These are phyloP conservation scores for Akanthomyces lecanii DNA, from an alignment of 2,329 filamentous ascomycete genomes.

Conservation along the genomic window DNA sequence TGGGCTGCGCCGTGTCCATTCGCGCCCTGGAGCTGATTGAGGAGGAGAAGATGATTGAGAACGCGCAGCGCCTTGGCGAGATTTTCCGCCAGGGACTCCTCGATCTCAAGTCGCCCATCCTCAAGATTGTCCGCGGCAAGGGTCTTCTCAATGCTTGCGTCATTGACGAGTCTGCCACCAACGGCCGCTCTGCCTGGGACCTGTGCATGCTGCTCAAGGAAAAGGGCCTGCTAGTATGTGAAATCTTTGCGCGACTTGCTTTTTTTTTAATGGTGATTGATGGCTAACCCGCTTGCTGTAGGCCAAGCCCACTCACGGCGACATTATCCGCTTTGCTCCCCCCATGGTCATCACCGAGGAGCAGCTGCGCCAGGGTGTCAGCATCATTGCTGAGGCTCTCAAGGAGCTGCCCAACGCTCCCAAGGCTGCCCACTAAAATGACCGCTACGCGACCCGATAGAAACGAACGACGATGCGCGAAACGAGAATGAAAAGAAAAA, in stretches of 20 bases:
- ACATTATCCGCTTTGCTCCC: slow-evolving; percentile 97
- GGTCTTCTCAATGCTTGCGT: slow-evolving; percentile 93
- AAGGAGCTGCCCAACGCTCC: slow-evolving; percentile 67
- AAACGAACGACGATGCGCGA: not conserved
- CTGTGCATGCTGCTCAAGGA: slow-evolving; percentile 91
- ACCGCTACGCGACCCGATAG: not conserved
- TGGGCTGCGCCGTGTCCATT: slow-evolving; percentile 93
- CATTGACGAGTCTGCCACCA: slow-evolving; percentile 84
- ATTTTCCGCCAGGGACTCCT: slow-evolving; percentile 76
- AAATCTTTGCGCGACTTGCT: not conserved
- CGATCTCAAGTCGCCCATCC: slow-evolving; percentile 73
- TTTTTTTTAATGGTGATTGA: not conserved
- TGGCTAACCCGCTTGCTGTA: slow-evolving; percentile 36
- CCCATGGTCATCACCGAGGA: slow-evolving; percentile 90
- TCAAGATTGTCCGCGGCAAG: slow-evolving; percentile 82
- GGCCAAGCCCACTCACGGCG: slow-evolving; percentile 98
- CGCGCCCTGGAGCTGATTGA: slow-evolving; percentile 89
- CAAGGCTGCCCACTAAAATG: slow-evolving; percentile 35
- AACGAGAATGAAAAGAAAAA: not conserved
- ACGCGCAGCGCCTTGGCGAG: slow-evolving; percentile 74
- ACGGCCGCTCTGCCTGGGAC: slow-evolving; percentile 90
- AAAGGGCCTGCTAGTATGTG: slow-evolving; percentile 83
- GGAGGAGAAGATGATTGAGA: slow-evolving; percentile 82
- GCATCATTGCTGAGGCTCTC: slow-evolving; percentile 77
- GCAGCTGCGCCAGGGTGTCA: slow-evolving; percentile 72